Evolutionary conservation across 1,139 yeast species (phyloP).

Genomic region (Taphrina deformans): DNA sequence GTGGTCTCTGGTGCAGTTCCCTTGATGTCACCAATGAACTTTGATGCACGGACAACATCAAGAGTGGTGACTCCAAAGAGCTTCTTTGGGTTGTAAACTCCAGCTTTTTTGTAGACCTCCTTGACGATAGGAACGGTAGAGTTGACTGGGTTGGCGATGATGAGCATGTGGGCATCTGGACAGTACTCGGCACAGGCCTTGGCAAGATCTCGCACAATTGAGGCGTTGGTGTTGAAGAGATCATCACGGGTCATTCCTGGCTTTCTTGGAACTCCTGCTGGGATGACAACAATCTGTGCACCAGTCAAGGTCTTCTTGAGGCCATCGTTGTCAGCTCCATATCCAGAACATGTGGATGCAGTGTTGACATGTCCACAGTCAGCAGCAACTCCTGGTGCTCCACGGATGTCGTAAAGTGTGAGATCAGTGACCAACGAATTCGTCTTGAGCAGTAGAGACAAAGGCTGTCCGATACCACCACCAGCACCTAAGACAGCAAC

Average conservation of each 20-base stretch:
- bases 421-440: conserved; percentile 82
- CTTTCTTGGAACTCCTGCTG: conserved; percentile 99
- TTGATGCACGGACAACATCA: conserved; percentile 89
- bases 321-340: conserved; percentile 78
- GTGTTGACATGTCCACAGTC: conserved; percentile 62
- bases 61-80: conserved; percentile 96
- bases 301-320: conserved; percentile 72
- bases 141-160: conserved; percentile 97
- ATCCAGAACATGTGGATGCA: conserved; percentile 62
- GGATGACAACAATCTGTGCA: conserved; percentile 86
- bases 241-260: conserved; percentile 58
- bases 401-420: conserved; percentile 85
- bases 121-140: conserved; percentile 98
- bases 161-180: conserved; percentile 83
- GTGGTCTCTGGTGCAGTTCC: conserved; percentile 53
- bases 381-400: conserved; percentile 97
- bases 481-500: conserved; percentile 45
- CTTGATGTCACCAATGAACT: conserved; percentile 77
- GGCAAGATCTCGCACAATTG: conserved; percentile 90
- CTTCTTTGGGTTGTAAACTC: conserved; percentile 87
- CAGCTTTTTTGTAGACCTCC: conserved; percentile 82
- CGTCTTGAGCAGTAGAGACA: conserved; percentile 83
- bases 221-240: conserved; percentile 94
- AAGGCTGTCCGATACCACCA: conserved; percentile 97
- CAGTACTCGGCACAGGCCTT: conserved; percentile 80